A percentile compares a stretch with the other conserved stretches of the same genome.
These are phyloP conservation scores for Candida michaelii DNA, from an alignment of 805 yeast genomes.

Conservation along the genomic window DNA sequence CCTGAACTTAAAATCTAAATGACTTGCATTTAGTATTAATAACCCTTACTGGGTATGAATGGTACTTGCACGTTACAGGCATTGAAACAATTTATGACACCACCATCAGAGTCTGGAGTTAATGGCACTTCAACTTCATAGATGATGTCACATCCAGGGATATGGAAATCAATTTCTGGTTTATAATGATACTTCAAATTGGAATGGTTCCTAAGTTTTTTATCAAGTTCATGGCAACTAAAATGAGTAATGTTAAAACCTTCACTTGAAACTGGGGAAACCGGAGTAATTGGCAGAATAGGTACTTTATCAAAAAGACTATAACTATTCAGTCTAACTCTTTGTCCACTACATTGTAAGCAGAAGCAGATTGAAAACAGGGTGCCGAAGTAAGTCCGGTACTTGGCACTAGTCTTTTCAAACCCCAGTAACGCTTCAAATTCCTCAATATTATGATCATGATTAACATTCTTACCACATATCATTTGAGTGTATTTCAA, in stretches of 20 bases:
- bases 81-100: not conserved
- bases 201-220: not conserved
- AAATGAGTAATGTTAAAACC: slow-evolving; percentile 5
- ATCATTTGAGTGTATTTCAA: slow-evolving; percentile 1
- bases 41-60: too few relatives aligned
- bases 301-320: slow-evolving; percentile 3
- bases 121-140: not conserved
- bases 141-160: not conserved
- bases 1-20: too few relatives aligned
- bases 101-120: not conserved
- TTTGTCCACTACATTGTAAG: slow-evolving; percentile 15
- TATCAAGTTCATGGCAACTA: slow-evolving; percentile 5
- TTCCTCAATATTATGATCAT: slow-evolving; percentile 25
- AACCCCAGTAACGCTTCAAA: slow-evolving; percentile 13
- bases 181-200: not conserved
- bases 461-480: slow-evolving; percentile 14
- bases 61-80: too few relatives aligned
- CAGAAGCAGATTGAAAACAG: slow-evolving; percentile 24
- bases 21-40: not conserved
- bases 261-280: slow-evolving; percentile 2
- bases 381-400: slow-evolving; percentile 14
- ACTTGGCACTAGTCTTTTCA: slow-evolving; percentile 18
- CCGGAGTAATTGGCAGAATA: slow-evolving; percentile 1
- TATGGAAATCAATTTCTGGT: not conserved
- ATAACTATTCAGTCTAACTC: slow-evolving; percentile 9